Conservation (phyloP, 2,329 filamentous ascomycete species). For the Sarocladium oryzae region DNA sequence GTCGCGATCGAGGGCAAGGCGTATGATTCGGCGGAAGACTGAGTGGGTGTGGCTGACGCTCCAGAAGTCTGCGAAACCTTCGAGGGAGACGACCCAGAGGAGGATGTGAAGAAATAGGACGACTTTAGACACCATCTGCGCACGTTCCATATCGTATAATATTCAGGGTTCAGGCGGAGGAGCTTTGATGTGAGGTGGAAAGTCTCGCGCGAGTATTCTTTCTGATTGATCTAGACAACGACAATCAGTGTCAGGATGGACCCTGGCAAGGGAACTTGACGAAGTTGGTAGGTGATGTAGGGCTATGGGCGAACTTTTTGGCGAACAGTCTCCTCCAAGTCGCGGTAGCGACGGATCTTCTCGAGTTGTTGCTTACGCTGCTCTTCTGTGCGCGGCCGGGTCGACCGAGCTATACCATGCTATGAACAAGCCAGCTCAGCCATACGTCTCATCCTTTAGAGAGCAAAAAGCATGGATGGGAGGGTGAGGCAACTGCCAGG, state of each 20-base stretch:
- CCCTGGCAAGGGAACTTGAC: neutral
- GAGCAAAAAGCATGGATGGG: neutral
- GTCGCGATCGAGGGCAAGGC: constrained; percentile 46
- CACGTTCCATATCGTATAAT: constrained; percentile 88
- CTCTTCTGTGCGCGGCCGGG: constrained; percentile 57
- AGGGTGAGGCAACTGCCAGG: neutral
- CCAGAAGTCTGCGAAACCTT: constrained; percentile 48
- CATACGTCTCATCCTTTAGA: constrained; percentile 18
- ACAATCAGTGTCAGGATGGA: neutral
- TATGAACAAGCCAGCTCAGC: constrained; percentile 28
- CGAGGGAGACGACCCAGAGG: constrained; percentile 45
- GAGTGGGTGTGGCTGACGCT: constrained; percentile 51
- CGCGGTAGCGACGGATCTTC: constrained; percentile 70
- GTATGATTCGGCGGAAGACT: constrained; percentile 55
- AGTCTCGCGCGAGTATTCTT: constrained; percentile 46
- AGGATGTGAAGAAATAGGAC: constrained; percentile 49
- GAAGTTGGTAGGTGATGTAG: neutral
- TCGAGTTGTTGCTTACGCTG: constrained; percentile 64
- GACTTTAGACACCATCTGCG: constrained; percentile 64
- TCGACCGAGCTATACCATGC: constrained; percentile 77
- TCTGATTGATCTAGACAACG: constrained; percentile 27
- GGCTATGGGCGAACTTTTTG: constrained; percentile 43
- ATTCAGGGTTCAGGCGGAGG: constrained; percentile 73
- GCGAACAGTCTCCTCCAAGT: constrained; percentile 62
- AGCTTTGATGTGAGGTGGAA: constrained; percentile 67